Conservation (phyloP, 2,329 filamentous ascomycete genomes). For the Colletotrichum brevisporum region DNA sequence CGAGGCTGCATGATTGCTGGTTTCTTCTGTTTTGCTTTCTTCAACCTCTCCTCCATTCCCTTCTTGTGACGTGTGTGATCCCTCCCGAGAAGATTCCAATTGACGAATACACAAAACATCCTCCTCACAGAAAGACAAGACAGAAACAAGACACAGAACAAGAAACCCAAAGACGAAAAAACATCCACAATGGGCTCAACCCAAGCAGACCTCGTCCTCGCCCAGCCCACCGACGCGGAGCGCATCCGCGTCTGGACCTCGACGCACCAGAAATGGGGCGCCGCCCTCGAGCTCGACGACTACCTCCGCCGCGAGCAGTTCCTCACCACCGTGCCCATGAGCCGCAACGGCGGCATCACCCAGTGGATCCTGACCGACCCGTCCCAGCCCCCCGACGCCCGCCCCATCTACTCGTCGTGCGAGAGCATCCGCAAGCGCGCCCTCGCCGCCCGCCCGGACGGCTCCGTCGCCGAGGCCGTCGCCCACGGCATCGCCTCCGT, state of each 20-base stretch:
- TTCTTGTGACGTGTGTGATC: neutral
- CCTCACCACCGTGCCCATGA: constrained; percentile 70
- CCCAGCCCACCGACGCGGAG: constrained; percentile 70
- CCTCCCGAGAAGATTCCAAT: neutral
- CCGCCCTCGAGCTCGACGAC: constrained; percentile 64
- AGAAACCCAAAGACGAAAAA: neutral
- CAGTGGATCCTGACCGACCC: constrained; percentile 75
- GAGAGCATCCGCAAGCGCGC: constrained; percentile 75
- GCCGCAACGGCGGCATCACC: constrained; percentile 70
- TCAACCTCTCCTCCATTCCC: neutral
- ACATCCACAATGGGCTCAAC: constrained; percentile 35
- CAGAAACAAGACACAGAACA: neutral
- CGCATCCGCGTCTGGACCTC: constrained; percentile 67
- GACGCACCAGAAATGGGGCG: constrained; percentile 72
- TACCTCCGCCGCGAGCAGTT: constrained; percentile 74
- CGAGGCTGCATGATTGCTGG: neutral
- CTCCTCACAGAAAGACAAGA: neutral
- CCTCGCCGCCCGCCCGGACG: constrained; percentile 57
- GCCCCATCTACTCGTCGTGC: constrained; percentile 73
- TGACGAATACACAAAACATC: neutral
- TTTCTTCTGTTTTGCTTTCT: neutral
- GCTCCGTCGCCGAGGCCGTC: constrained; percentile 64
- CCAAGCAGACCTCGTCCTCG: constrained; percentile 57
- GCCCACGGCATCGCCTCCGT: constrained; percentile 85
- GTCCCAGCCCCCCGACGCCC: constrained; percentile 52